phyloP scores from a whole-genome alignment of 805 yeast genomes.

The Torulaspora gathmanii region DNA sequence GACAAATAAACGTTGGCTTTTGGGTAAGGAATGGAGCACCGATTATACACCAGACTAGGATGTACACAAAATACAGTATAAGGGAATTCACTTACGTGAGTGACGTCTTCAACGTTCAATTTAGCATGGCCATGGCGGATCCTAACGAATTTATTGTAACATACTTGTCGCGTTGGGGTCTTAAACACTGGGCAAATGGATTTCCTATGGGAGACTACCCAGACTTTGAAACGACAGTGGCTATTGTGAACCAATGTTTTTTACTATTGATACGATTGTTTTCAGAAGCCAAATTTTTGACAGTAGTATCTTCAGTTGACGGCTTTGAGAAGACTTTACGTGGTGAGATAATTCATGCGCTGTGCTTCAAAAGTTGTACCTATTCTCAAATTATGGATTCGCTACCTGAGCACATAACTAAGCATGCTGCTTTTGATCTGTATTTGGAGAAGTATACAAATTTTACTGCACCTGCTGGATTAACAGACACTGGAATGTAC shows the following conservation, averaged over 20 bases:
- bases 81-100: slow-evolving; percentile 79
- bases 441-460: slow-evolving; percentile 54
- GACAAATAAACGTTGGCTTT: slow-evolving; percentile 82
- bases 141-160: slow-evolving; percentile 56
- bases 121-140: slow-evolving; percentile 48
- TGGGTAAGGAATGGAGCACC: slow-evolving; percentile 95
- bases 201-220: slow-evolving; percentile 41
- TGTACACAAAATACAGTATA: slow-evolving; percentile 71
- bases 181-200: slow-evolving; percentile 50
- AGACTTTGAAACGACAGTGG: slow-evolving; percentile 41
- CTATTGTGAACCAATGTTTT: slow-evolving; percentile 76
- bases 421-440: slow-evolving; percentile 70
- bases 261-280: slow-evolving; percentile 62
- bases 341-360: slow-evolving; percentile 72
- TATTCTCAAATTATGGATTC: slow-evolving; percentile 64
- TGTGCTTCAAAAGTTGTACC: slow-evolving; percentile 70
- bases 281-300: slow-evolving; percentile 60
- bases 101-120: slow-evolving; percentile 70
- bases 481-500: slow-evolving; percentile 59
- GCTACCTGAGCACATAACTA: slow-evolving; percentile 70
- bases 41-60: slow-evolving; percentile 69
- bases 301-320: slow-evolving; percentile 45
- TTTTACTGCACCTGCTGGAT: slow-evolving; percentile 55
- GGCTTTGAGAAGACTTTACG: slow-evolving; percentile 48
- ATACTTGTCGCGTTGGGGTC: slow-evolving; percentile 64